Evolutionary conservation across 495 filamentous ascomycete genomes (phyloP).

Genomic region (Trichocladium antarcticum): DNA sequence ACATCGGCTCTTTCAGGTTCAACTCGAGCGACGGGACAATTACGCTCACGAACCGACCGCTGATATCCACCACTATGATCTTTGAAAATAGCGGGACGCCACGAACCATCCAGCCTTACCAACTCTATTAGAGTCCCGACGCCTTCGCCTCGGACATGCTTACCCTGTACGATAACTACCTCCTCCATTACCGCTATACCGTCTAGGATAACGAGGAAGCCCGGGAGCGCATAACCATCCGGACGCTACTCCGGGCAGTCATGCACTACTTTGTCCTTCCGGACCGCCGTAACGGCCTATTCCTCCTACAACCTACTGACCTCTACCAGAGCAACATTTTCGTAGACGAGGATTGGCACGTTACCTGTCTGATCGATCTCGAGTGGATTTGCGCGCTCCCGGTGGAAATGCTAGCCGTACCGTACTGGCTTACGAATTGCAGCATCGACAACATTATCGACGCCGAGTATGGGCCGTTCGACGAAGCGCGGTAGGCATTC

Average conservation of each 20-base stretch:
- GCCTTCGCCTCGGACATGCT: background rate
- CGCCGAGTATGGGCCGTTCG: background rate
- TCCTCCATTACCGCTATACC: background rate
- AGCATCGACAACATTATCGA: background rate
- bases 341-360: background rate
- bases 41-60: background rate
- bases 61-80: background rate
- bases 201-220: background rate
- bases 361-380: background rate
- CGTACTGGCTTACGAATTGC: background rate
- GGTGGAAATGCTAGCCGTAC: background rate
- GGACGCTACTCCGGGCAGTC: background rate
- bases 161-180: background rate
- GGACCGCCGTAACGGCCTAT: background rate
- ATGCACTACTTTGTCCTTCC: background rate
- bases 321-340: conserved; percentile 4
- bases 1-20: background rate
- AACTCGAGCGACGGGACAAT: background rate
- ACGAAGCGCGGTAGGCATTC: background rate
- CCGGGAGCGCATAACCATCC: background rate
- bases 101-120: background rate
- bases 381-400: background rate
- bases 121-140: background rate
- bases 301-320: background rate
- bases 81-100: background rate